phyloP scores from a whole-genome alignment of 2,329 filamentous ascomycete genomes.

The Diplodia sapinea region DNA sequence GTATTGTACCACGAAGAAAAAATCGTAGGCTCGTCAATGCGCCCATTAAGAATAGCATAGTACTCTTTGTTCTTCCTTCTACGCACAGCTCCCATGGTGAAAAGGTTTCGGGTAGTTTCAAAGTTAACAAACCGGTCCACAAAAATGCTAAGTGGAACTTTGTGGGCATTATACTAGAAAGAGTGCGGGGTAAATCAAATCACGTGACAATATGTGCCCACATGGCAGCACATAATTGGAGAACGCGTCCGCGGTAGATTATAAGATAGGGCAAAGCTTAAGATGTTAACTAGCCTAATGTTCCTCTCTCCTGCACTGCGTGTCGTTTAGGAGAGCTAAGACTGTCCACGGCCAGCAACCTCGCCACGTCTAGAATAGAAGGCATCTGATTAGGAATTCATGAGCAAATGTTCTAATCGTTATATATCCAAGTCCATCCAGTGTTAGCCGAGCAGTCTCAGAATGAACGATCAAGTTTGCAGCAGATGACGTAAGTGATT shows the following conservation, averaged over 20 bases:
- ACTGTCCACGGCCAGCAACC: too few relatives aligned
- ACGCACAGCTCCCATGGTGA: not conserved
- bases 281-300: not conserved
- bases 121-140: not conserved
- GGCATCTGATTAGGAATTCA: too few relatives aligned
- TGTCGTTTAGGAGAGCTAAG: not conserved
- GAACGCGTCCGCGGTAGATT: not conserved
- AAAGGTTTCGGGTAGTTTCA: not conserved
- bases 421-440: not conserved
- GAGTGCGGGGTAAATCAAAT: not conserved
- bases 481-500: not conserved
- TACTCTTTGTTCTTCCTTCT: constrained; percentile 1
- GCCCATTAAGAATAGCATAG: not conserved
- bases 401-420: not conserved
- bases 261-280: not conserved
- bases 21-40: constrained; percentile 1
- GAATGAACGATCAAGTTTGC: not conserved
- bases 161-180: not conserved
- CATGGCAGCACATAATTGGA: not conserved
- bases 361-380: too few relatives aligned
- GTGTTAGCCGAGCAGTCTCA: not conserved
- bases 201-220: not conserved
- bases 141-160: not conserved
- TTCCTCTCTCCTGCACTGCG: not conserved
- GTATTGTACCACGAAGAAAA: not conserved